Evolutionary conservation across 1,139 yeast species (phyloP), one percentile per base, ranked within the genome.

Genomic region (Pichia sp.): DNA sequence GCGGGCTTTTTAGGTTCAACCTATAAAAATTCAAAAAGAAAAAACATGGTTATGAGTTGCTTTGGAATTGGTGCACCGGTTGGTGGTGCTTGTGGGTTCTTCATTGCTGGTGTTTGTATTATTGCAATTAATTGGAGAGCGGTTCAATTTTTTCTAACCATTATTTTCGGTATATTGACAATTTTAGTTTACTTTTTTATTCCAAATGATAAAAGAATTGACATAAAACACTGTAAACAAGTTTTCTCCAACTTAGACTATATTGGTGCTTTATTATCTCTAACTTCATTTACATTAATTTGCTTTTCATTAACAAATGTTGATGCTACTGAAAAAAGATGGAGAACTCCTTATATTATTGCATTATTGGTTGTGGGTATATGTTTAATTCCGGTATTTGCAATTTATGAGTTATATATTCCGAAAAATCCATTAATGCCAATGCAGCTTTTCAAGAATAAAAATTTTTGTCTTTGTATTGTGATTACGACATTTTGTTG

Each of bases 61-160:
- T 71, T 71, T 53, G 59, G 72, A 4, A 71, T 72, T 1, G 77
- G 77, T 1, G 74, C 76, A 1, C 77, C 77, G 1, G 55, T 70
- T 7, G 77, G 77, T 18, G 69, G 68, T 45, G 69, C 71, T 1
- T 46, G 59, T 16, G 77, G 77, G 0, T 61, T 64, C 30, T 55
- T 73, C 25, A 53, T 66, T 24, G 74, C 74, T 12, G 77, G 76
- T 42, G 66, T 73, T 22, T 68, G 73, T 53, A 53, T 62, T 15
- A 59, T 67, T 44, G 56, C 66, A n/a, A 53, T 71, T 18, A 59
- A 59, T 42, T 73, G 77, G 76, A 57, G 71, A 46, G 60, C 74
- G 0, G 63, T 63, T 25, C 68, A 72, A 35, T 72, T 53, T 48
- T 72, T 72, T 48, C 52, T 68, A 9, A 63, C 73, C 1, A 72